Base-by-base conservation (phyloP, 73 alveolate genomes). In the Paramecium pentaurelia region DNA sequence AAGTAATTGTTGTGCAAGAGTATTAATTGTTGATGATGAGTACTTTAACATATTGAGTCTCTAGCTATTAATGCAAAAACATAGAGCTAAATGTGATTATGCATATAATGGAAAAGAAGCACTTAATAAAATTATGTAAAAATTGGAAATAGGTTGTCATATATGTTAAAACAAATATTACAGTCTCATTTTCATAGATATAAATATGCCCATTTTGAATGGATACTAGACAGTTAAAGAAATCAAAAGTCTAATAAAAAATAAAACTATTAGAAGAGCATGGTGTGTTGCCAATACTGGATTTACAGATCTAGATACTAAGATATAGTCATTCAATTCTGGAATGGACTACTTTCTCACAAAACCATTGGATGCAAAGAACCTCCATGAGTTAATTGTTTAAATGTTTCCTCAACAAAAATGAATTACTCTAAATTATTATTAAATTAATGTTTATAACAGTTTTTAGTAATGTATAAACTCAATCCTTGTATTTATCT, bases 51-150 rank as follows among this genome's bases (percentile, higher is more conserved):
- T 80, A 11, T n/a, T 80, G 27, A 44, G 75, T 32, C 44, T 80
- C 8, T 9, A 80, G 16, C 34, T 27, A 8, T 38, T 80, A 11
- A 42, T 80, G 91, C 28, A 11, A 80, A 80, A 80, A 45, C 58
- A 18, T 25, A 80, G 49, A 22, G 34, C 91, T 8, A 80, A 32
- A 32, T 80, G 91, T 80, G 91, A 80, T 45, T 45, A 25, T 20
- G 91, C 91, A 80, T 80, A 45, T 80, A 80, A 80, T 80, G 91
- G 91, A n/a, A 44, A 44, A 36, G 91, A 80, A 45, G 91, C 91
- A 42, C 38, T 80, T 11, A 28, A 80, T n/a, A 27, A 44, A 12
- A 47, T 80, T 25, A 27, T 38, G n/a, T 4, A 80, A 47, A 80
- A 80, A 80, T 42, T 44, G 49, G 58, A 80, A 32, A 22, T 20